Evolutionary conservation across 306 rosid species (phyloP).

Genomic region (Medicago truncatula): DNA sequence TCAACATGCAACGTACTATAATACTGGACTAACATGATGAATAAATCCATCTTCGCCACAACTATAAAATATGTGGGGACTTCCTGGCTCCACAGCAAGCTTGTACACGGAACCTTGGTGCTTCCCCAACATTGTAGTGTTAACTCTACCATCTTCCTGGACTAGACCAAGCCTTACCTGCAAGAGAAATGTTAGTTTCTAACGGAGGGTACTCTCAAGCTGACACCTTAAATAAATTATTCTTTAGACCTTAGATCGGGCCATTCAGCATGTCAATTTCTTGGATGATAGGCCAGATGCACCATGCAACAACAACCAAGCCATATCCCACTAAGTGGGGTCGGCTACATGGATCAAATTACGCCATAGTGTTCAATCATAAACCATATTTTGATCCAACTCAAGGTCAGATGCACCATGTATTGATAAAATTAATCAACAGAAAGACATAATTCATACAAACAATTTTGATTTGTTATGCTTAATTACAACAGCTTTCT

Average conservation of each 20-base stretch:
- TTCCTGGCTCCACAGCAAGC: conserved; percentile 77
- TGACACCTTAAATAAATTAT: conserved; percentile 1
- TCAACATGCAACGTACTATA: conserved; percentile 40
- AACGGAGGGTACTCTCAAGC: not conserved
- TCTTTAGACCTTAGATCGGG: no score
- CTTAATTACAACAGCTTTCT: conserved; percentile 23
- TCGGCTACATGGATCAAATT: no score
- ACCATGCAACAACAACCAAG: no score
- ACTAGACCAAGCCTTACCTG: conserved; percentile 68
- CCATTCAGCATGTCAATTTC: not conserved
- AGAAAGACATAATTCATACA: conserved; percentile 3
- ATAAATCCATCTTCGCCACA: conserved; percentile 68
- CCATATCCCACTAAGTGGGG: no score
- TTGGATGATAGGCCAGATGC: conserved; percentile 20
- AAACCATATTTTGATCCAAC: no score
- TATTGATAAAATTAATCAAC: conserved; percentile 31
- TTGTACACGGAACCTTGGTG: conserved; percentile 59
- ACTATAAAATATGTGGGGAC: conserved; percentile 63
- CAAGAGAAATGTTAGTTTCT: conserved; percentile 15
- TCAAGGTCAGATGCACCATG: no score
- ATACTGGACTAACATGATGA: conserved; percentile 63
- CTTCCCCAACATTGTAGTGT: conserved; percentile 58
- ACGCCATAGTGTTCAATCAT: no score
- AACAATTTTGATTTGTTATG: conserved; percentile 10
- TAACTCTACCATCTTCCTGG: conserved; percentile 53